Conservation (phyloP, 1,139 yeast species). For the Debaryomyces udenii region DNA sequence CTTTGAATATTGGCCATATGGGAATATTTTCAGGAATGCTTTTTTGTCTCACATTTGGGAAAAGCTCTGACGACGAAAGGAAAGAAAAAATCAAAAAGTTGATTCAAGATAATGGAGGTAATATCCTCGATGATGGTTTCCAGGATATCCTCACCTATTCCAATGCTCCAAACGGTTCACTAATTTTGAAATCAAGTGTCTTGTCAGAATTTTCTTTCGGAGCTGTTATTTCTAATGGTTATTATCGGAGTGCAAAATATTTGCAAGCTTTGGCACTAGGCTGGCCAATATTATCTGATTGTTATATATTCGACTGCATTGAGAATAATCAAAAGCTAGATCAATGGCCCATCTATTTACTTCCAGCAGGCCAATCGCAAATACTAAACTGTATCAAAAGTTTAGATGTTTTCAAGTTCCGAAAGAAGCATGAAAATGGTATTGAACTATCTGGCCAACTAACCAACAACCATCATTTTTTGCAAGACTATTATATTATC, state of each 20-base stretch:
- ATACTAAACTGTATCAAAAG: conserved; percentile 39
- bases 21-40: conserved; percentile 26
- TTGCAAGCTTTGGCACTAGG: conserved; percentile 85
- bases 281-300: conserved; percentile 79
- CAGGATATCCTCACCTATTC: conserved; percentile 32
- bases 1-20: conserved; percentile 12
- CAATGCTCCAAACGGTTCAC: conserved; percentile 14
- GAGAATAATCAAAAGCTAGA: conserved; percentile 22
- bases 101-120: conserved; percentile 57
- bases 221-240: conserved; percentile 62
- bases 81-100: conserved; percentile 35
- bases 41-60: conserved; percentile 36
- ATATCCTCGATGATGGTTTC: conserved; percentile 52
- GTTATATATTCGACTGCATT: conserved; percentile 60
- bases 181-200: conserved; percentile 20
- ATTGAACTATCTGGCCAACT: conserved; percentile 38
- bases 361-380: conserved; percentile 72
- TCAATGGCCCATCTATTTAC: conserved; percentile 57
- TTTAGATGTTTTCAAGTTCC: conserved; percentile 45
- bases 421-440: conserved; percentile 28
- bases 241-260: conserved; percentile 72
- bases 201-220: conserved; percentile 49
- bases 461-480: conserved; percentile 36
- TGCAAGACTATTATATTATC: conserved; percentile 34
- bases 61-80: conserved; percentile 38